Conservation (phyloP, 495 filamentous ascomycete species). For the Penicillium alfredii region DNA sequence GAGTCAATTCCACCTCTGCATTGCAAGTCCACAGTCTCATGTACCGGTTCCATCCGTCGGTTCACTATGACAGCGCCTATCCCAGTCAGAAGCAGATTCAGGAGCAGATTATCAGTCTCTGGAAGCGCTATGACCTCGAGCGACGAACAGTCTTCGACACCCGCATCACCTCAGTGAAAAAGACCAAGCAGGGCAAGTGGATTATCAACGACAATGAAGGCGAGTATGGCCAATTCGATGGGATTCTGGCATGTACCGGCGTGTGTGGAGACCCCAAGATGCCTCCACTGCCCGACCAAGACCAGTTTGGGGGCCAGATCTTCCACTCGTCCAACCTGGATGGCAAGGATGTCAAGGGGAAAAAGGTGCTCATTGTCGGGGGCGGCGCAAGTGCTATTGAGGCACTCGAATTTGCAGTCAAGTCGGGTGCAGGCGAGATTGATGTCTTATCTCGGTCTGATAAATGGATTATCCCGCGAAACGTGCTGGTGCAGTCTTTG, state of each 20-base stretch:
- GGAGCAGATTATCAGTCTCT: slow-evolving; percentile 61
- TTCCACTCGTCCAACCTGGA: slow-evolving; percentile 70
- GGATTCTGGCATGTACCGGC: slow-evolving; percentile 69
- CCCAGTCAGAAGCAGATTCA: slow-evolving; percentile 69
- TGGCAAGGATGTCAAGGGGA: slow-evolving; percentile 62
- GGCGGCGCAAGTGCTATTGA: slow-evolving; percentile 80
- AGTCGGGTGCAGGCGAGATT: slow-evolving; percentile 58
- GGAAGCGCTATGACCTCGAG: slow-evolving; percentile 70
- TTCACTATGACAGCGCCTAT: slow-evolving; percentile 67
- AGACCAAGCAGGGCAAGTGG: slow-evolving; percentile 66
- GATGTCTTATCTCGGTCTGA: slow-evolving; percentile 72
- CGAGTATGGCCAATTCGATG: slow-evolving; percentile 65
- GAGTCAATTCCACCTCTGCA: slow-evolving; percentile 76
- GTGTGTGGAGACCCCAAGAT: slow-evolving; percentile 75
- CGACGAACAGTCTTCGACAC: slow-evolving; percentile 66
- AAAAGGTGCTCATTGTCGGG: slow-evolving; percentile 69
- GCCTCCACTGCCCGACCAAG: slow-evolving; percentile 58
- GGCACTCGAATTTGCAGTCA: slow-evolving; percentile 71
- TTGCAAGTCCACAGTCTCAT: slow-evolving; percentile 81
- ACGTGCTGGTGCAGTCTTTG: slow-evolving; percentile 65
- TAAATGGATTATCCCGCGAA: slow-evolving; percentile 87
- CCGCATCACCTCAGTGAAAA: slow-evolving; percentile 58
- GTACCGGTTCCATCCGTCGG: slow-evolving; percentile 82
- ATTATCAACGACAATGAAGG: slow-evolving; percentile 72
- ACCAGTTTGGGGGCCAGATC: slow-evolving; percentile 60